These are phyloP conservation scores for Panicum virgatum DNA, from an alignment of 202 grass and related monocot species.

Conservation along the genomic window DNA sequence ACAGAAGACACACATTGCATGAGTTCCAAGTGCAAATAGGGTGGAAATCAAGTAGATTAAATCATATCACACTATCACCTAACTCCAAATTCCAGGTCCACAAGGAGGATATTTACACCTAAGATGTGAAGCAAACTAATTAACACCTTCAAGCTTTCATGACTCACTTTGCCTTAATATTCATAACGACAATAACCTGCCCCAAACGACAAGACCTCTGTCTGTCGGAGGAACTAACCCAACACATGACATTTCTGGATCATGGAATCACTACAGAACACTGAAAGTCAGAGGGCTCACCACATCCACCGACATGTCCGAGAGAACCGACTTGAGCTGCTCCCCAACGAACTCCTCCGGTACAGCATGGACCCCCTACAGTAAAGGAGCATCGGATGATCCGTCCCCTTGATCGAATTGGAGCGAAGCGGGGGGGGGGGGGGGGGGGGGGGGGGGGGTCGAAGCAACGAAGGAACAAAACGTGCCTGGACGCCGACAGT, in stretches of 20 bases:
- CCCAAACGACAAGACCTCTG: neutral
- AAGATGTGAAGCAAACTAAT: neutral
- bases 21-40: neutral
- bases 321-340: slow-evolving; percentile 85
- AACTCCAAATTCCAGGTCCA: neutral
- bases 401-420: neutral
- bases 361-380: slow-evolving; percentile 71
- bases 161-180: neutral
- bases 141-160: neutral
- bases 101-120: neutral
- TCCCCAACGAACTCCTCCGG: slow-evolving; percentile 79
- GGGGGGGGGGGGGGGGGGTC: too few relatives aligned
- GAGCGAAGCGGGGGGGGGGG: too few relatives aligned
- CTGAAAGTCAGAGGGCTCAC: slow-evolving; percentile 32
- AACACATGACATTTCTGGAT: neutral
- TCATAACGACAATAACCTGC: neutral
- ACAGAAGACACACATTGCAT: neutral
- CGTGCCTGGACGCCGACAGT: slow-evolving; percentile 83
- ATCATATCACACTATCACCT: neutral
- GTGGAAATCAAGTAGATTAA: neutral
- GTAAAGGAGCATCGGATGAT: slow-evolving; percentile 7
- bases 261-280: neutral
- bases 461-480: too few relatives aligned
- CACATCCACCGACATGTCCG: slow-evolving; percentile 94
- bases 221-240: neutral